These are phyloP conservation scores for Geranium rotundifolium DNA, from an alignment of 345 rosid species.

Conservation along the genomic window DNA sequence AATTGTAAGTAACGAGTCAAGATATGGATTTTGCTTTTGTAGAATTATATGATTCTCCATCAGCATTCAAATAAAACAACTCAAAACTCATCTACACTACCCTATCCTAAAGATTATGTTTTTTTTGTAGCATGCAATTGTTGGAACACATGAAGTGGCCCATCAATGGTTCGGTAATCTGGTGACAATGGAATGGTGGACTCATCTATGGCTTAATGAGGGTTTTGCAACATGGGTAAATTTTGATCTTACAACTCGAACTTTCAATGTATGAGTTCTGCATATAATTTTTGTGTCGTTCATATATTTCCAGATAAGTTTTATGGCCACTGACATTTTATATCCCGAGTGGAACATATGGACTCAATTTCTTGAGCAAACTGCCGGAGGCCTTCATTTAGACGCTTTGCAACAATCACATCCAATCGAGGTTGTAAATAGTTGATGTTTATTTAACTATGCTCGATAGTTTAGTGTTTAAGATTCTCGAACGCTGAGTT, in stretches of 20 bases:
- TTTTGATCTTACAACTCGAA: too few relatives aligned
- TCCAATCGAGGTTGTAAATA: conserved; percentile 25
- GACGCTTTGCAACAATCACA: conserved; percentile 30
- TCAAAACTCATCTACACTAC: too few relatives aligned
- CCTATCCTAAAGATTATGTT: too few relatives aligned
- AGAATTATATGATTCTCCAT: too few relatives aligned
- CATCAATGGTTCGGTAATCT: conserved; percentile 50
- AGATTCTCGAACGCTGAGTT: neutral
- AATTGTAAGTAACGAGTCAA: conserved; percentile 8
- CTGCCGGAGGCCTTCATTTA: conserved; percentile 13
- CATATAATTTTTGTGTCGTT: neutral
- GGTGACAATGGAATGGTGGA: conserved; percentile 44
- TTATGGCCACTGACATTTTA: conserved; percentile 21
- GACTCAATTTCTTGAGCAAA: conserved; percentile 25
- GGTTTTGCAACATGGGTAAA: conserved; percentile 43
- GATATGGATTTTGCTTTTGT: too few relatives aligned
- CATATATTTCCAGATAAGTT: conserved; percentile 25
- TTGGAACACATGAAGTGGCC: conserved; percentile 34
- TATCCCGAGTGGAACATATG: conserved; percentile 42
- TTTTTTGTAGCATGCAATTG: conserved; percentile 18
- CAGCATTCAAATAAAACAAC: too few relatives aligned
- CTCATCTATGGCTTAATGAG: conserved; percentile 26
- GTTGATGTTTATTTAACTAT: neutral
- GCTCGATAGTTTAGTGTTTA: neutral
- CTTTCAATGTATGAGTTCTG: too few relatives aligned